Percentiles rank a stretch among this genome's conserved stretches.
These are phyloP conservation scores for Poa annua DNA, from an alignment of 176 grass and related monocot species.

Conservation along the genomic window DNA sequence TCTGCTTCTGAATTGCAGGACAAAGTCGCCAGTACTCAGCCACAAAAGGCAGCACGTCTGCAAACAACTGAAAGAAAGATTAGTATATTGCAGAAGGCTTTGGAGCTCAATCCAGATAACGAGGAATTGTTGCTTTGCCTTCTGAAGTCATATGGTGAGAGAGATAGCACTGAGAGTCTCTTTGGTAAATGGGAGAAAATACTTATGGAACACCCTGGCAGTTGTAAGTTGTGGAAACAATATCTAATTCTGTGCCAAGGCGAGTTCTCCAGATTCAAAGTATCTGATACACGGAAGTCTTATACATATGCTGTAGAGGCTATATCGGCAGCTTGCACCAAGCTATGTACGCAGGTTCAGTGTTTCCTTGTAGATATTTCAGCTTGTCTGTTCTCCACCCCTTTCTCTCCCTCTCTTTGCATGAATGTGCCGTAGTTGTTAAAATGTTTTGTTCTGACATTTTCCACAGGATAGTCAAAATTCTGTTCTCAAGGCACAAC, in stretches of 20 bases:
- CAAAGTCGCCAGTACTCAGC: slow-evolving; percentile 78
- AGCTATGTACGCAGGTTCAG: slow-evolving; percentile 94
- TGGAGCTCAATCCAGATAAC: slow-evolving; percentile 86
- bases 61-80: slow-evolving; percentile 97
- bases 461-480: slow-evolving; percentile 59
- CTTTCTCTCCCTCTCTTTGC: not conserved
- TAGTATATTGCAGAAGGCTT: slow-evolving; percentile 89
- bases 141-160: slow-evolving; percentile 77
- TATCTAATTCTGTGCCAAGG: slow-evolving; percentile 90
- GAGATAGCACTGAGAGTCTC: slow-evolving; percentile 65
- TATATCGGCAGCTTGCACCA: slow-evolving; percentile 74
- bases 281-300: slow-evolving; percentile 70
- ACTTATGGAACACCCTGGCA: slow-evolving; percentile 73
- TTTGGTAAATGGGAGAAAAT: slow-evolving; percentile 83
- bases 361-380: slow-evolving; percentile 43
- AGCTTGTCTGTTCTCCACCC: not conserved
- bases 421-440: not conserved
- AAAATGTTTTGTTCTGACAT: slow-evolving; percentile 31
- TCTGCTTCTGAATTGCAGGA: slow-evolving; percentile 55
- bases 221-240: slow-evolving; percentile 90
- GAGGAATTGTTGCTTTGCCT: slow-evolving; percentile 84
- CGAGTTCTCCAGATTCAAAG: slow-evolving; percentile 93
- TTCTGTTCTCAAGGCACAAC: slow-evolving; percentile 42
- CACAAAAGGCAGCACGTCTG: slow-evolving; percentile 76
- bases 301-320: slow-evolving; percentile 85